Evolutionary conservation across 352 stramenopile species (phyloP).

Genomic region (Thalassiosira ordinaria): DNA sequence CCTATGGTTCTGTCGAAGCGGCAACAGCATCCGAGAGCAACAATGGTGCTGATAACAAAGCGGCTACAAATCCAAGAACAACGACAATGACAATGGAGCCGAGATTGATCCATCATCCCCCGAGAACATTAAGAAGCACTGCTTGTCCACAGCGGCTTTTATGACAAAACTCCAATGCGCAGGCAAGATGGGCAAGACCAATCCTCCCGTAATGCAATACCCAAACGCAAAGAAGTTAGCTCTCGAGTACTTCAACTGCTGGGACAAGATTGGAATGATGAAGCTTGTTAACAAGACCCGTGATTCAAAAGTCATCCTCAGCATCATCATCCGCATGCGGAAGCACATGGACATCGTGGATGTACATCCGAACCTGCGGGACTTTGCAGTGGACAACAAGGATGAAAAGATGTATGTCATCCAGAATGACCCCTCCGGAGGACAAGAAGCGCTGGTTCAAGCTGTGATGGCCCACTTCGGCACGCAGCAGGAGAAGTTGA

Average conservation of each 20-base stretch:
- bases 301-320: background rate
- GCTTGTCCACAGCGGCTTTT: too few relatives aligned
- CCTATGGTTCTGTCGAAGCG: too few relatives aligned
- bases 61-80: too few relatives aligned
- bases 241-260: background rate
- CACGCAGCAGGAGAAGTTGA: background rate
- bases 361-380: background rate
- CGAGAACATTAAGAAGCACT: too few relatives aligned
- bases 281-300: constrained; percentile 1
- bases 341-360: constrained; percentile 1
- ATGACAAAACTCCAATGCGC: constrained; percentile 23
- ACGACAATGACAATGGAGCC: too few relatives aligned
- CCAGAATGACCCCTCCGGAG: background rate
- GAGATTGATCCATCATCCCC: too few relatives aligned
- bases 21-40: too few relatives aligned
- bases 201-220: background rate
- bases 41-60: too few relatives aligned
- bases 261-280: background rate
- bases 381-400: background rate
- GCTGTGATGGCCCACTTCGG: background rate
- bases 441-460: background rate
- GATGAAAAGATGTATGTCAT: constrained; percentile 32
- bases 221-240: constrained; percentile 1
- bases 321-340: background rate
- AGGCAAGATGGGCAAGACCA: constrained; percentile 51